Conservation (phyloP, 179 eudicot genomes). For the Beta corolliflora region DNA sequence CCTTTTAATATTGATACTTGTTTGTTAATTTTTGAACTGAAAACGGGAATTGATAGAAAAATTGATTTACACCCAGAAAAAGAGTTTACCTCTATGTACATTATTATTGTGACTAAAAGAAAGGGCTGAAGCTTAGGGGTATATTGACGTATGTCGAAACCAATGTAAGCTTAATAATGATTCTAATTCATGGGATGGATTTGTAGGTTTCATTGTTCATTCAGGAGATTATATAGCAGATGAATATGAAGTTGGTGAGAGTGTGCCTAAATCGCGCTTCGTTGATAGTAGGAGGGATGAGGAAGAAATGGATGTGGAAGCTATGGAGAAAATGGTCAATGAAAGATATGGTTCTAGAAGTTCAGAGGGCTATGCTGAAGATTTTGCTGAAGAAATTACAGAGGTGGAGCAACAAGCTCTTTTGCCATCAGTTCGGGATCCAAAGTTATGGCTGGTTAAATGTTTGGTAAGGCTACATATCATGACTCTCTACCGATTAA, state of each 20-base stretch:
- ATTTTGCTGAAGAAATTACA: conserved; percentile 63
- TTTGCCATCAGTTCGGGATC: conserved; percentile 77
- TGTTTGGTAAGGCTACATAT: conserved; percentile 63
- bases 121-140: too few species aligned
- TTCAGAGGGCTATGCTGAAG: conserved; percentile 37
- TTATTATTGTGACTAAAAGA: too few species aligned
- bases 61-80: too few species aligned
- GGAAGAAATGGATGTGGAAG: conserved; percentile 65
- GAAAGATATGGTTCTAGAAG: conserved; percentile 52
- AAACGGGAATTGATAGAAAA: too few species aligned
- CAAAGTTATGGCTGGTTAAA: conserved; percentile 93
- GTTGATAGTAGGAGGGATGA: conserved; percentile 59
- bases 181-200: conserved; percentile 9
- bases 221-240: conserved; percentile 55
- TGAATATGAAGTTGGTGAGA: conserved; percentile 45
- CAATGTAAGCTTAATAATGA: neutral
- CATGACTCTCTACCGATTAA: neutral
- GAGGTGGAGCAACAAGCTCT: conserved; percentile 81
- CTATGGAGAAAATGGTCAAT: conserved; percentile 55
- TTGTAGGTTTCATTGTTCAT: conserved; percentile 68
- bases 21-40: too few species aligned
- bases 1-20: too few species aligned
- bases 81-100: too few species aligned
- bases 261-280: conserved; percentile 54
- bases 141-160: too few species aligned